Base-by-base conservation (phyloP, 805 yeast species). In the Scheffersomyces spartinae region DNA sequence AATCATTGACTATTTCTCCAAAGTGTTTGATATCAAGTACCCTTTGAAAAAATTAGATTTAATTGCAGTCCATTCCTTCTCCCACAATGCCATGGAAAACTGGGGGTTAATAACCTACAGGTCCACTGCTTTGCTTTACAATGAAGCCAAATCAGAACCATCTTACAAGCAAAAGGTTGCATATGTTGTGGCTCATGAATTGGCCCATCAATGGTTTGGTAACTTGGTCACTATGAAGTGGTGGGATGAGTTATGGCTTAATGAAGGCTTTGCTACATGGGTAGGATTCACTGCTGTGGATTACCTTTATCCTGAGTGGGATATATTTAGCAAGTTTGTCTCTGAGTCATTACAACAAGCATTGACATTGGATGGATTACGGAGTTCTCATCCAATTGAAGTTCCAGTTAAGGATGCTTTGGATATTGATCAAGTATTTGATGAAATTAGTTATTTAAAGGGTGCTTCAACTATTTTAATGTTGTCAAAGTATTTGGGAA, bases 191-290 rank as follows among this genome's bases (percentile, higher is more conserved):
- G 75, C 78, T 31, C 94, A 83, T 53, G 94, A 82, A 52, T 60
- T 82, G 30, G 93, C 93, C 7, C 94, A 82, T 52, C 91, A 83
- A 47, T 83, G 94, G 94, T 83, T 82, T 43, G 94, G 94, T 29
- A 77, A 83, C 50, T 65, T 78, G 39, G 88, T 81, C 33, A 83
- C 94, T 24, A 83, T 82, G 94, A 74, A 78, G 42, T 83, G 93
- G 91, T 82, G 94, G 94, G 83, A 82, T 40, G 91, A 80, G 41
- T 62, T 82, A 38, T 82, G 94, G 94, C 68, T 82, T 33, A 82
- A 82, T 45, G 94, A 82, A 54, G 91, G 93, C 9, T 82, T 82
- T 54, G 94, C 94, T 10, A 82, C 94, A 15, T 82, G 82, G 75
- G 79, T 78, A 45, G 81, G 84, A 3, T 77, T 68, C 64, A 55